Percentiles rank a stretch among this genome's conserved stretches.
Conservation (phyloP, 1,284 basidiomycete genomes). For the Sanghuangporus weigelae region DNA sequence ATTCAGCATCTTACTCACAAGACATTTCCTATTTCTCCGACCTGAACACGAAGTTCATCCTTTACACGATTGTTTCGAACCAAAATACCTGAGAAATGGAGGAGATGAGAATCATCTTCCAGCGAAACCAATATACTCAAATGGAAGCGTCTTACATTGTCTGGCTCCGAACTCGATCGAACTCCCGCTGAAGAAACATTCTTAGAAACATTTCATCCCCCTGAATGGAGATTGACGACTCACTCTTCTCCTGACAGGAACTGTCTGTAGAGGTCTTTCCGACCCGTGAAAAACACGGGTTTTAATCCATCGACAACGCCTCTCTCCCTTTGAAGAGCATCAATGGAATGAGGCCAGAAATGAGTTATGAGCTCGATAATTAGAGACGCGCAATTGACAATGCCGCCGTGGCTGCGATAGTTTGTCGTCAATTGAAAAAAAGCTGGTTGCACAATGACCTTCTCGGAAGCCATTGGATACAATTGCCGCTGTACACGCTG, state of each 20-base stretch:
- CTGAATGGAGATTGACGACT: constrained; percentile 15
- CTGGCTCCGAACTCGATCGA: constrained; percentile 62
- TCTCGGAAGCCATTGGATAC: neutral
- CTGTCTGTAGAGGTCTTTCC: constrained; percentile 51
- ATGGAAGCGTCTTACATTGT: constrained; percentile 43
- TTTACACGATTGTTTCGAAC: constrained; percentile 56
- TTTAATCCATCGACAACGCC: constrained; percentile 55
- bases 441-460: constrained; percentile 30
- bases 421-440: constrained; percentile 60
- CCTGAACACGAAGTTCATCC: constrained; percentile 42
- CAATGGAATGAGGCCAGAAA: constrained; percentile 67
- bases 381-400: constrained; percentile 61
- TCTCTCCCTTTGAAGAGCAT: constrained; percentile 49
- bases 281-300: constrained; percentile 55
- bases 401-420: constrained; percentile 68
- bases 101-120: neutral
- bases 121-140: neutral
- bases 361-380: constrained; percentile 55
- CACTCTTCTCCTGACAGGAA: constrained; percentile 50
- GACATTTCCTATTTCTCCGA: constrained; percentile 58
- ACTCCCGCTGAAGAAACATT: constrained; percentile 32
- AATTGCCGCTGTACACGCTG: neutral
- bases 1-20: constrained; percentile 38
- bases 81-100: constrained; percentile 47
- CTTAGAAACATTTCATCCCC: neutral